Percentiles rank a stretch among this genome's conserved stretches.
phyloP scores from a whole-genome alignment of 78 protist genomes.

The Chrysochromulina tobinii region DNA sequence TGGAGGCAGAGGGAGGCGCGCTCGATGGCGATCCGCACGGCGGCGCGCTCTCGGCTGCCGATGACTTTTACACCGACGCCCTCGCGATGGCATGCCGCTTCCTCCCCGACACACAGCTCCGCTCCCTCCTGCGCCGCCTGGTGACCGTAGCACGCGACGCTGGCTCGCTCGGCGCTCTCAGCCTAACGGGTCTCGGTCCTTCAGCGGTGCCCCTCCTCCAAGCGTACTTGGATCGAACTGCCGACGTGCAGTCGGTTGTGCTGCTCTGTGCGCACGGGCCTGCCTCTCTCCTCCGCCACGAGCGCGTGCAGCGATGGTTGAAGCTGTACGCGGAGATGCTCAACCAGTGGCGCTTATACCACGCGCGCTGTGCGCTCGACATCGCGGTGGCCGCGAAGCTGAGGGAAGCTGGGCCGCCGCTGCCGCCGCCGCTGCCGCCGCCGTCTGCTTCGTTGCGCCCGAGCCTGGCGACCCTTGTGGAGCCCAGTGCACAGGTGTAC shows the following conservation, averaged over 20 bases:
- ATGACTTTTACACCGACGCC: conserved; percentile 26
- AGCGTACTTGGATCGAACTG: conserved; percentile 72
- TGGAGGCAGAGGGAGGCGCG: background rate
- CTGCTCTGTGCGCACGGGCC: background rate
- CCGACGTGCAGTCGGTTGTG: conserved; percentile 80
- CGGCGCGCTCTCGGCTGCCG: no score
- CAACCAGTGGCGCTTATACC: conserved; percentile 81
- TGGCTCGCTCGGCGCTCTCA: no score
- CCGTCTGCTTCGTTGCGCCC: no score
- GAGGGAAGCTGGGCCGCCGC: no score
- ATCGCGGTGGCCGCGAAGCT: background rate
- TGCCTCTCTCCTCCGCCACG: background rate
- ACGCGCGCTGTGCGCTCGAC: conserved; percentile 76
- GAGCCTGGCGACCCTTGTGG: no score
- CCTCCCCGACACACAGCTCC: conserved; percentile 22
- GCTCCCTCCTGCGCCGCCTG: background rate
- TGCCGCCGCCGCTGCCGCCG: no score
- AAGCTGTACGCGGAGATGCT: conserved; percentile 73
- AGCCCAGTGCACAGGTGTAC: no score
- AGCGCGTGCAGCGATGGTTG: background rate
- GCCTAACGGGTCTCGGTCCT: background rate
- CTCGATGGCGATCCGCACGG: no score
- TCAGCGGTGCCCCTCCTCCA: conserved; percentile 37
- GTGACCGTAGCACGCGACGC: no score
- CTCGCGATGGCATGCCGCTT: conserved; percentile 69